Conservation (phyloP, 2,329 filamentous ascomycete genomes). For the Stachybotrys chartarum region DNA sequence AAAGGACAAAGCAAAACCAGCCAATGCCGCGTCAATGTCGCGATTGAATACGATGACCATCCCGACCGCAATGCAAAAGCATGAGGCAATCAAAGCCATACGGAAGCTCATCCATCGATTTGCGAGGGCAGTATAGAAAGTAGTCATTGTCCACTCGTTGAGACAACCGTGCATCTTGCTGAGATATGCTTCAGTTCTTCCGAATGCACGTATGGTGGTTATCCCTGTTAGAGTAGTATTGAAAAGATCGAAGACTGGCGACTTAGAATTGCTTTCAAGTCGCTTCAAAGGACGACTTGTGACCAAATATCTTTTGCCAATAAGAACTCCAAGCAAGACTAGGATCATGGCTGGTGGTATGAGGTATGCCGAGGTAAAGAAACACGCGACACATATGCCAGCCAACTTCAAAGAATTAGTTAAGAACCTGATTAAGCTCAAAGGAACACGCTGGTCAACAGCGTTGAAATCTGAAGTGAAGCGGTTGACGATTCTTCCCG, state of each 20-base stretch:
- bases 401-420: slow-evolving; percentile 55
- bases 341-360: slow-evolving; percentile 54
- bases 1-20: slow-evolving; percentile 70
- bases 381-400: slow-evolving; percentile 58
- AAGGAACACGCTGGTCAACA: slow-evolving; percentile 60
- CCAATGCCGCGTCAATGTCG: slow-evolving; percentile 59
- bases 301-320: slow-evolving; percentile 57
- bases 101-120: slow-evolving; percentile 73
- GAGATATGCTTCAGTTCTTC: slow-evolving; percentile 59
- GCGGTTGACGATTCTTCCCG: slow-evolving; percentile 69
- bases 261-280: slow-evolving; percentile 69
- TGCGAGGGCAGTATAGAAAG: slow-evolving; percentile 63
- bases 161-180: slow-evolving; percentile 62
- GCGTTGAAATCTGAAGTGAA: slow-evolving; percentile 73
- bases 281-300: slow-evolving; percentile 70
- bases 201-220: slow-evolving; percentile 70
- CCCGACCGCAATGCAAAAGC: slow-evolving; percentile 61
- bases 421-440: slow-evolving; percentile 53
- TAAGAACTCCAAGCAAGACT: slow-evolving; percentile 47
- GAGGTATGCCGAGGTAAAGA: slow-evolving; percentile 62
- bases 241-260: slow-evolving; percentile 75
- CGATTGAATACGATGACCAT: slow-evolving; percentile 55
- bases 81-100: slow-evolving; percentile 60
- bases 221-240: slow-evolving; percentile 65
- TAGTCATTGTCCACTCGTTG: slow-evolving; percentile 59